Evolutionary conservation across 73 alveolate genomes (phyloP), one percentile per base, ranked within the genome.

Genomic region (Paramecium caudatum): DNA sequence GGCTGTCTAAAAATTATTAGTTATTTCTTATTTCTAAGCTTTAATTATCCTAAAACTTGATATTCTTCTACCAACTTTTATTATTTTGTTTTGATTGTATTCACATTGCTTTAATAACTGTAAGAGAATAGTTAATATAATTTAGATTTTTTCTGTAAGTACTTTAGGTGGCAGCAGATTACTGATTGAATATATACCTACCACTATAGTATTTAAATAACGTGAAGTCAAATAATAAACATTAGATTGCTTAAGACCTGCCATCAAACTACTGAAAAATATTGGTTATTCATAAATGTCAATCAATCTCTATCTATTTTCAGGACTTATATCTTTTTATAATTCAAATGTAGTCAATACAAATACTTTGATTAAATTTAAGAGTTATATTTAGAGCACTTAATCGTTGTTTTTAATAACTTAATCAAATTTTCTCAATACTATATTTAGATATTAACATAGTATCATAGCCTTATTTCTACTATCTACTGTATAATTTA

Each of bases 171-270:
- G 69, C 5, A 74, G 21, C 3, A 74, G 19, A 39, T 74, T 16
- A 39, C 69, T 41, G 0, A 74, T 37, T 4, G 62, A 37, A 41
- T 74, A 74, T 7, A 74, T 74, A 4, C 88, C 65, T 7, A 41
- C 68, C 7, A 74, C 62, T 16, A 74, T 74, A 10, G 65, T 74
- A 16, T 74, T 37, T 74, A 74, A 41, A 74, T 74, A 74, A 41
- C 62, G 16, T 27, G 17, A 19, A 41, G 19, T 74, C 5, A 74
- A 47, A 45, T 41, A 74, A 15, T 27, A 74, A 2, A 74, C 88
- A 21, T 41, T 37, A 16, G 88, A 19, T 74, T 39, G 21, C 32
- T 74, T 74, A 41, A 74, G 19, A 10, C 88, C 88, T 15, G 2
- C 16, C 19, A 74, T 41, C 1, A 74, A 47, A 74, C 43, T 74